These are phyloP conservation scores for Diversispora epigaea DNA, from an alignment of 192 early-diverging fungal species.

Conservation along the genomic window DNA sequence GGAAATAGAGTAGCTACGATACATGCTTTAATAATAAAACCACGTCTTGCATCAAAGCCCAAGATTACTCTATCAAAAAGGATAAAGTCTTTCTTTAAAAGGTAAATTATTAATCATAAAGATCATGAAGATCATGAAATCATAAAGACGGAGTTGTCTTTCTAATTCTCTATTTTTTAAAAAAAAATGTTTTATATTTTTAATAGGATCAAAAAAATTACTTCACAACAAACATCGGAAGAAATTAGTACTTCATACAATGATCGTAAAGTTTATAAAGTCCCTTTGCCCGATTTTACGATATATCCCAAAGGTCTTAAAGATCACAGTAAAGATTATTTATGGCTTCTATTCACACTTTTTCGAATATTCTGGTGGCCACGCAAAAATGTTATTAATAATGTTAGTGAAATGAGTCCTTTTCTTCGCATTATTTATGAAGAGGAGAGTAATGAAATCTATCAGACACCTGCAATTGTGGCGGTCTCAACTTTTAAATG, in stretches of 20 bases:
- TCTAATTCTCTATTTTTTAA: too few relatives aligned
- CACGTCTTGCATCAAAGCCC: neutral
- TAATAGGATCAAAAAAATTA: neutral
- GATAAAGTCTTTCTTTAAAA: too few relatives aligned
- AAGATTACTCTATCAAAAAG: neutral
- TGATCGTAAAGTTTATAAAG: neutral
- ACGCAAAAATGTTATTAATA: neutral
- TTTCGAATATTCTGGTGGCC: neutral
- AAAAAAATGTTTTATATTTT: too few relatives aligned
- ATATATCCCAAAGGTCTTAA: neutral
- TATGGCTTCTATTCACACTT: neutral
- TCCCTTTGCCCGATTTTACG: constrained; percentile 6
- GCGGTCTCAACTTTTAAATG: too few relatives aligned
- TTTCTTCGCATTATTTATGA: too few relatives aligned
- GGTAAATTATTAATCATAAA: too few relatives aligned
- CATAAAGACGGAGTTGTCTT: too few relatives aligned
- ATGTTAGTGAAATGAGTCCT: neutral
- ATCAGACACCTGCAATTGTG: too few relatives aligned
- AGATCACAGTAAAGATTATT: neutral
- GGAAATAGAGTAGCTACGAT: neutral
- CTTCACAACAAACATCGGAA: neutral
- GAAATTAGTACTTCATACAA: neutral
- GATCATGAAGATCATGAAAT: too few relatives aligned
- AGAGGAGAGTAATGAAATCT: too few relatives aligned
- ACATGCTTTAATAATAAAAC: neutral